phyloP scores from a whole-genome alignment of 805 yeast genomes.

The Myxozyma neglecta region DNA sequence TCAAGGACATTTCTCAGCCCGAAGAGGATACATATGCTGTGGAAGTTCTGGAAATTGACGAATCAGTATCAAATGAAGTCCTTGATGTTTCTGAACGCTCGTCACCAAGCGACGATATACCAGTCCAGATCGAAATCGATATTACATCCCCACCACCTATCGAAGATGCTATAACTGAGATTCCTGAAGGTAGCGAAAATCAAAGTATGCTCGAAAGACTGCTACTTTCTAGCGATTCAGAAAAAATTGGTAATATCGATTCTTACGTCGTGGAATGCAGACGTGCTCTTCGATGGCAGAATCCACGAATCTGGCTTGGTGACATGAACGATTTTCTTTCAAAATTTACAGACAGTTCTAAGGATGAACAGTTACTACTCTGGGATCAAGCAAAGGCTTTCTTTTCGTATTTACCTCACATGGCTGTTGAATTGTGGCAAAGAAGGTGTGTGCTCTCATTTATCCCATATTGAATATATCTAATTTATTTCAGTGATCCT shows the following conservation, averaged over 20 bases:
- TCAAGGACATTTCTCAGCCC: neutral
- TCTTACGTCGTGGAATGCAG: constrained; percentile 7
- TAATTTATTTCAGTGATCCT: constrained; percentile 4
- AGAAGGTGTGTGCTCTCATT: constrained; percentile 6
- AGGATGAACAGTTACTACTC: neutral
- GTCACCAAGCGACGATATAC: neutral
- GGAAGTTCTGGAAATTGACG: neutral
- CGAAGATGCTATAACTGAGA: neutral
- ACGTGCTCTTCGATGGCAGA: constrained; percentile 3
- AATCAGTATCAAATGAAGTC: neutral
- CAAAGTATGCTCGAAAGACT: constrained; percentile 1
- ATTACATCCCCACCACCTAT: neutral
- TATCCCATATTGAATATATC: neutral
- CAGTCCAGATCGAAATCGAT: neutral
- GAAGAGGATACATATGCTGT: neutral
- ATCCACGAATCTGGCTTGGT: constrained; percentile 5
- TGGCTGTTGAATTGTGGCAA: constrained; percentile 7
- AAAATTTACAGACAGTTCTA: neutral
- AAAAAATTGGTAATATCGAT: neutral
- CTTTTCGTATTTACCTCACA: constrained; percentile 6
- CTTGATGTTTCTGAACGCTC: neutral
- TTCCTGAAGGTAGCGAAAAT: neutral
- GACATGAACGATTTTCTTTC: neutral
- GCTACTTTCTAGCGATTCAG: neutral
- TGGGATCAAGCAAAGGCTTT: neutral